A percentile compares a stretch with the other conserved stretches of the same genome.
Conservation (phyloP, 192 early-diverging fungal species). For the Coemansia sp. region DNA sequence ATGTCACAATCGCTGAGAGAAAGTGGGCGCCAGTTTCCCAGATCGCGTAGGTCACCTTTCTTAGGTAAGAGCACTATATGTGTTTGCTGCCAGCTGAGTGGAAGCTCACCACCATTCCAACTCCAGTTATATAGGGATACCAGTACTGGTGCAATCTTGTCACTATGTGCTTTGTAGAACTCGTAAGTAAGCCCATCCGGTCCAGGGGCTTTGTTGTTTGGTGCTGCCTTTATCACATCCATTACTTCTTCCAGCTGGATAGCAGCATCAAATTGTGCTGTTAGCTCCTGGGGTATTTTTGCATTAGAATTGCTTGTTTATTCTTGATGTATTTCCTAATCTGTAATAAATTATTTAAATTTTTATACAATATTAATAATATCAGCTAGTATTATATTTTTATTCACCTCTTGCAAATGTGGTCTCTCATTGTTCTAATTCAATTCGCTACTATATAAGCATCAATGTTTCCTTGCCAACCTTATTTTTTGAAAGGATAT, state of each 20-base stretch:
- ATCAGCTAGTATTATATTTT: too few species aligned
- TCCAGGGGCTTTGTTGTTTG: conserved; percentile 5
- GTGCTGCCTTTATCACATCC: background rate
- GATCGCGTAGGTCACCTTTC: conserved; percentile 11
- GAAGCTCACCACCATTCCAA: conserved; percentile 5
- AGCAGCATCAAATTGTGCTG: background rate
- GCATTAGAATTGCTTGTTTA: too few species aligned
- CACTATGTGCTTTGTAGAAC: background rate
- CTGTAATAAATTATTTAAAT: too few species aligned
- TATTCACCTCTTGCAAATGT: too few species aligned
- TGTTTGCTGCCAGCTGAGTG: background rate
- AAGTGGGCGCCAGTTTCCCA: conserved; percentile 10
- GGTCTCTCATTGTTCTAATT: too few species aligned
- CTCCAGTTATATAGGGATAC: background rate
- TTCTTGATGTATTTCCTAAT: too few species aligned
- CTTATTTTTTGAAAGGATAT: too few species aligned
- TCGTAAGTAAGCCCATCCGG: conserved; percentile 12
- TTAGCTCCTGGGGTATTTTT: too few species aligned
- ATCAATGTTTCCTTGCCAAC: too few species aligned
- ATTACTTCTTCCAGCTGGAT: background rate
- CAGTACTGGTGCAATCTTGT: background rate
- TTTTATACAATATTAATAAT: too few species aligned
- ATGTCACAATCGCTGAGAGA: conserved; percentile 9
- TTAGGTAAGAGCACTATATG: conserved; percentile 8
- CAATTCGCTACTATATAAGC: too few species aligned